Base-by-base conservation (phyloP, 2,329 filamentous ascomycete species). In the Diaporthe ilicicola region DNA sequence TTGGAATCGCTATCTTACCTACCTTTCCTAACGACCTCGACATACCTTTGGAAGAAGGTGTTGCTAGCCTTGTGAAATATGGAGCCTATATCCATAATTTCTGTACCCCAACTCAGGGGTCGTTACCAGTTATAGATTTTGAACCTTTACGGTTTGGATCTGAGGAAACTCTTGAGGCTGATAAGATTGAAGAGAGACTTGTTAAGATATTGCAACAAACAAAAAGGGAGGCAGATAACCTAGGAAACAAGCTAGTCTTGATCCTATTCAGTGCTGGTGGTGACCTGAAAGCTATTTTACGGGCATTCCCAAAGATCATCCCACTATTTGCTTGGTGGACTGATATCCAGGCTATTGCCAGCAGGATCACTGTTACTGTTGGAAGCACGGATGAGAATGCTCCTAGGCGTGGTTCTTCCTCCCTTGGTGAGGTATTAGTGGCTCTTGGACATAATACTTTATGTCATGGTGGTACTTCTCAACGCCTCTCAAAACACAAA, bases 201-300 rank as follows among this genome's bases (percentile, higher is more conserved):
- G 61, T 65, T 27, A 9, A 51, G 61, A 46, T 65, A 27, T 48
- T 65, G 29, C 17, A 50, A 9, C 61, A 65, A 19, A n/a, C 27
- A 9, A 65, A 65, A n/a, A 17, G 29, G 61, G 44, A 65, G 24
- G 24, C 61, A 13, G 44, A 37, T 7, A 17, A 5, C 7, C 12
- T 65, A 10, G 61, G 61, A 24, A 65, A 65, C 44, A 27, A 65
- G 61, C 61, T 65, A 12, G 44, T 24, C 39, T 51, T 65, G 29
- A 13, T 55, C 32, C 32, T 55, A 6, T 55, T 55, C 32, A 0
- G 10, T 8, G 53, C 53, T 17, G 53, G 53, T 13, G 53, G 32
- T 2, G 53, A 55, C 4, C 53, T 55, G 53, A 37, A 24, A 37
- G 32, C 53, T 2, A 55, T 55, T 4, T 15, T 12, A 39, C 53